Evolutionary conservation across 164 flowering plant genomes (phyloP), one percentile per base, ranked within the genome.

Genomic region (Macadamia tetraphylla): DNA sequence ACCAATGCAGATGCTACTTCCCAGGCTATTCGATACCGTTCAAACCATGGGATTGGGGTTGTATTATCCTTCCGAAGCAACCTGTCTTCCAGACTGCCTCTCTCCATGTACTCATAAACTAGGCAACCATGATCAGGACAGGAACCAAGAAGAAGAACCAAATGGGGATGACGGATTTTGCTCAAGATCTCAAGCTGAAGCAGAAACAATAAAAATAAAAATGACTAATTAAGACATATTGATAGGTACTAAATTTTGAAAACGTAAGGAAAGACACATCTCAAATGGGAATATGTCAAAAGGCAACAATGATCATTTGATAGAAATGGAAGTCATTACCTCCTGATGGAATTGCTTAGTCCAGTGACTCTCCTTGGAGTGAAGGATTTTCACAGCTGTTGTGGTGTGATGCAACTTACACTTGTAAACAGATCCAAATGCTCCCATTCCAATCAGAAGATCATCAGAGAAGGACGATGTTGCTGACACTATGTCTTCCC

Each of bases 101-200:
- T 35, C 40, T 35, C 40, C 40, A 35, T 35, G 40, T 35, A 35
- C 40, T 35, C 40, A 5, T 35, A 35, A 35, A 35, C 40, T 35
- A 35, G 40, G 40, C 40, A 35, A 23, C 92, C 85, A 9, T 65
- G 85, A 58, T 87, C 96, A 18, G 84, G 84, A 70, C 98, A 91
- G 30, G 97, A 97, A n/a, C 98, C 98, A 44, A 91, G 78, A 43
- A 94, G 95, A 23, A 89, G 81, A 29, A 94, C 81, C 80, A 92
- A 65, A 71, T 91, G 87, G 9, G 98, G 40, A 35, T 35, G 40
- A 5, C 40, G 40, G 40, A 35, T 35, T 35, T 35, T 35, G 40
- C 40, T 35, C 77, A 94, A 74, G 64, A 94, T 77, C 66, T 86
- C 90, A 68, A 94, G 87, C 98, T 94, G 88, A 56, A 83, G 76